Conservation (phyloP, 257 asterid species). For the Solanum bulbocastanum region DNA sequence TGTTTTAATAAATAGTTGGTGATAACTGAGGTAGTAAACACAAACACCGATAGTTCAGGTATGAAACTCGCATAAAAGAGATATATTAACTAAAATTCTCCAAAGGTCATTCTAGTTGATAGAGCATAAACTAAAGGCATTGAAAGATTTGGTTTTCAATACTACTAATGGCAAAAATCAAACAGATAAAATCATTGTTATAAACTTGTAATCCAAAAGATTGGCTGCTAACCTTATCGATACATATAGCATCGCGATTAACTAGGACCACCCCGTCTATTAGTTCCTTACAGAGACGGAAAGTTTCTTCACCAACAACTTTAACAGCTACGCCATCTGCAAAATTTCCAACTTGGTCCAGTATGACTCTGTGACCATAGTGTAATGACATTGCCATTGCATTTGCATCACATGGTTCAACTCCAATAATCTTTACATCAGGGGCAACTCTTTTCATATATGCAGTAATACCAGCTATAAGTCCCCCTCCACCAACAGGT, state of each 20-base stretch:
- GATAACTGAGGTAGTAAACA: background rate
- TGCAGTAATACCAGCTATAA: slow-evolving; percentile 94
- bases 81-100: background rate
- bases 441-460: slow-evolving; percentile 78
- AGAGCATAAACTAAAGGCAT: background rate
- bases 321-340: slow-evolving; percentile 98
- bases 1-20: background rate
- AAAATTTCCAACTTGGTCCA: slow-evolving; percentile 89
- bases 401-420: slow-evolving; percentile 90
- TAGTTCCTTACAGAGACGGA: slow-evolving; percentile 62
- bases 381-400: slow-evolving; percentile 88
- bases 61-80: background rate
- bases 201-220: background rate
- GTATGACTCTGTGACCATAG: slow-evolving; percentile 55
- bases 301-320: slow-evolving; percentile 88
- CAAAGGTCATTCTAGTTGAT: background rate
- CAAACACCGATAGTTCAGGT: background rate
- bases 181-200: background rate
- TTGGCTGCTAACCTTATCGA: slow-evolving; percentile 72
- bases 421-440: slow-evolving; percentile 78
- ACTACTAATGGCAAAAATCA: background rate
- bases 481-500: slow-evolving; percentile 97
- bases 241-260: slow-evolving; percentile 84
- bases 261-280: slow-evolving; percentile 85
- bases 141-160: background rate